Conservation (phyloP, 2,329 filamentous ascomycete genomes). For the Hawksworthiomyces lignivorus region DNA sequence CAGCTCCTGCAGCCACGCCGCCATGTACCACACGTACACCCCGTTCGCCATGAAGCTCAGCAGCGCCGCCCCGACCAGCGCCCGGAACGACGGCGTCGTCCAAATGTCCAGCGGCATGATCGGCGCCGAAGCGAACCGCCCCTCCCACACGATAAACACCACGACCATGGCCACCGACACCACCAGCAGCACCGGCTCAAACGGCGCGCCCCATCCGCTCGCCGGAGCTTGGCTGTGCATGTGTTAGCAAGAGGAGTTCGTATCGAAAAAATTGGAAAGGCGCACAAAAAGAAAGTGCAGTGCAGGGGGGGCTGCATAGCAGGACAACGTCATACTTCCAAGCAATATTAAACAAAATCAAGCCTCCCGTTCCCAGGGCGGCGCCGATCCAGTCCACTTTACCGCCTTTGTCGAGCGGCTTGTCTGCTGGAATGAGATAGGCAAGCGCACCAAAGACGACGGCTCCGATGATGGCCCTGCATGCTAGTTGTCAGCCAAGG, state of each 20-base stretch:
- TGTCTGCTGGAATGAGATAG: conserved; percentile 19
- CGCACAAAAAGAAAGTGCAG: too few relatives aligned
- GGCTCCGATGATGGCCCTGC: conserved; percentile 9
- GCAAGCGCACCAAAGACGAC: conserved; percentile 13
- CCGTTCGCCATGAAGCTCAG: conserved; percentile 16
- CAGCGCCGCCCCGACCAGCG: conserved; percentile 11
- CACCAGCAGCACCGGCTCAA: conserved; percentile 10
- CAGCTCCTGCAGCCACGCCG: conserved; percentile 25
- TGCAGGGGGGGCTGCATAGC: too few relatives aligned
- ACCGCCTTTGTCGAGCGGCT: conserved; percentile 11
- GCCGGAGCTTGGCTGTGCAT: conserved; percentile 11
- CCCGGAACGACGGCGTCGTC: conserved; percentile 11
- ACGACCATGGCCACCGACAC: conserved; percentile 11
- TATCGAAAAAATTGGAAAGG: too few relatives aligned
- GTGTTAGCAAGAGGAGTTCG: too few relatives aligned
- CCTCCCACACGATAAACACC: conserved; percentile 15
- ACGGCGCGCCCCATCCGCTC: conserved; percentile 10
- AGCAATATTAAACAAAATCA: conserved; percentile 12
- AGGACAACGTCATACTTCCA: conserved; percentile 23
- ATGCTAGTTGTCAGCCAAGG: too few relatives aligned
- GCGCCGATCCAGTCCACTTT: conserved; percentile 13
- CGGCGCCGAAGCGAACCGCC: conserved; percentile 6
- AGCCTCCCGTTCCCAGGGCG: conserved; percentile 8
- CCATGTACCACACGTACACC: conserved; percentile 16
- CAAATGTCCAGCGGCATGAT: conserved; percentile 17